Evolutionary conservation across 169 alveolate species (phyloP), one percentile per base, ranked within the genome.

Genomic region (Theileria sp.): DNA sequence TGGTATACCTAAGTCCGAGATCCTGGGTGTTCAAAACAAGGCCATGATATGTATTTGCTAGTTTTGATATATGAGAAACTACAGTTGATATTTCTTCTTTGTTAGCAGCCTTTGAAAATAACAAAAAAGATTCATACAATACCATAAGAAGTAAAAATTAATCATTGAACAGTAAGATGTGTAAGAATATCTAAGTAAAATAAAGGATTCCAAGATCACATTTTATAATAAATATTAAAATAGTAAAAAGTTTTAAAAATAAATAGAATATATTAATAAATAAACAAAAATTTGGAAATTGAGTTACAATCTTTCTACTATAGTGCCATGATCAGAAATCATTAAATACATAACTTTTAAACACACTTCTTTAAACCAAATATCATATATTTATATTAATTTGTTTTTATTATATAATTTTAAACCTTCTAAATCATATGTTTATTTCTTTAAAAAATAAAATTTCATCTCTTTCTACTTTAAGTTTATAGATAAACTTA

Each of bases 1-100:
- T 58, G 8, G 91, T 85, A 60, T 85, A 85, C 56, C 91, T 56
- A 56, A 79, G 61, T 15, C 91, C 91, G 3, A 85, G 84, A 75
- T 79, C 88, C 80, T 85, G 91, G n/a, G 91, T 85, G 36, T 87
- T 54, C 6, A 85, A 60, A n/a, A 85, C 70, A 13, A 79, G 60
- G 13, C 91, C 91, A 49, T 77, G 87, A 51, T 85, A 72, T 23
- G 54, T 79, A 58, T 86, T 19, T 21, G 91, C 91, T 19, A 85
- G 73, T 26, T 85, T 77, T 23, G 80, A 61, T 61, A 85, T 77
- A 44, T 85, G 81, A n/a, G 84, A 28, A 19, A 85, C 80, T 36
- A 79, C 23, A 19, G 87, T 30, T 6, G 73, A 44, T 1, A 85
- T 85, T 56, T 85, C 91, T 21, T 78, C 87, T 30, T 12, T 51